phyloP scores from a whole-genome alignment of 371 early-diverging fungal genomes.

The Gilbertella persicaria region DNA sequence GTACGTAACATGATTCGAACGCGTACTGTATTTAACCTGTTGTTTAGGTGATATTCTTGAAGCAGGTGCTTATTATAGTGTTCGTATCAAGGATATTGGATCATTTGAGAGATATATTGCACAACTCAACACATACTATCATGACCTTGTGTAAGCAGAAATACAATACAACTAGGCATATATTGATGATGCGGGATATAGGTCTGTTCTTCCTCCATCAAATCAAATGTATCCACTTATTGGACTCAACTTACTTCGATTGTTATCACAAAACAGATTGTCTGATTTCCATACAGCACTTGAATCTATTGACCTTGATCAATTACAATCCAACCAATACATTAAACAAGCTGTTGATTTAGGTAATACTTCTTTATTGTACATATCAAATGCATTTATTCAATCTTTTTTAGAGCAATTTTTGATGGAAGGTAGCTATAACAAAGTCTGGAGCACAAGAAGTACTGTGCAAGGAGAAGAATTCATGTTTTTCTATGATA shows the following conservation, averaged over 20 bases:
- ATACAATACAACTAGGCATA: neutral
- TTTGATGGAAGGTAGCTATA: constrained; percentile 97
- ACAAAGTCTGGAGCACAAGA: constrained; percentile 91
- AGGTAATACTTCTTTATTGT: constrained; percentile 30
- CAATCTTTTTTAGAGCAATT: constrained; percentile 64
- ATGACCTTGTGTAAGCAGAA: constrained; percentile 69
- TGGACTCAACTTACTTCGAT: constrained; percentile 89
- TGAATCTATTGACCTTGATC: constrained; percentile 85
- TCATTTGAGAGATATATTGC: constrained; percentile 93
- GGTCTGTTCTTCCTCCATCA: constrained; percentile 72
- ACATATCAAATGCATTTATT: neutral
- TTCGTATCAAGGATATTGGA: constrained; percentile 82
- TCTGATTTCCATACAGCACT: constrained; percentile 95
- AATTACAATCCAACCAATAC: constrained; percentile 75
- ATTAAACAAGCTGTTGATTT: constrained; percentile 91
- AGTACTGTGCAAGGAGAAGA: constrained; percentile 87
- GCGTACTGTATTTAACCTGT: no score
- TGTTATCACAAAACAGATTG: constrained; percentile 91
- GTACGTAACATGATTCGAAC: no score
- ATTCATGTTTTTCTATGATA: constrained; percentile 90
- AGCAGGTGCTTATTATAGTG: constrained; percentile 86
- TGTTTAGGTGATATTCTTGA: constrained; percentile 85
- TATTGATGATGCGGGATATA: constrained; percentile 8
- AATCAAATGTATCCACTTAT: constrained; percentile 83
- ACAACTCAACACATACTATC: constrained; percentile 91